Base-by-base conservation (phyloP, 148 eudicot genomes). In the Rhododendron griersonianum region DNA sequence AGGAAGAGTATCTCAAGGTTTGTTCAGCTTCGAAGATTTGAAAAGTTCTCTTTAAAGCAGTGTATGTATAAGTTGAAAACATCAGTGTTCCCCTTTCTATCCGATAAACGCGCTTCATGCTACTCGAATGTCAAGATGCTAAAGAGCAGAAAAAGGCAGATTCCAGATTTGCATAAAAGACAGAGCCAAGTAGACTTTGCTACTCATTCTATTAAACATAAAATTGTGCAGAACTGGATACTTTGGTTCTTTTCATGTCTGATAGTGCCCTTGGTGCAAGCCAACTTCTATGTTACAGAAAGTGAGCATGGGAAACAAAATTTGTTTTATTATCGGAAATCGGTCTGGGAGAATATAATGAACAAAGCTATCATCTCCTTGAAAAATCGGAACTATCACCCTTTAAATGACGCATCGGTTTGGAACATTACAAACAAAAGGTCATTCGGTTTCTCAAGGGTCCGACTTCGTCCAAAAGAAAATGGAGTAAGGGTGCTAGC, bases 281-380 rank as follows among this genome's bases (percentile, higher is more conserved):
- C 96, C 85, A 92, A 96, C 86, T 96, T 96, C 87, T 96, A 96
- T 85, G 91, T 94, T 16, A 95, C 98, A 7, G 99, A 96, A 91
- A 94, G 92, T 88, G 96, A 96, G 90, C 88, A 88, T 85, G 94
- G 94, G 87, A 95, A 93, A 86, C 94, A 93, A 85, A 93, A 92
- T 79, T 28, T 94, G 59, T 92, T 83, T 81, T 94, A 88, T 85
- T 96, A 93, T 67, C 85, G 89, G 44, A 94, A 95, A 84, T 86
- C 95, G 14, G 84, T 87, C 25, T 95, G 99, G 99, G 78, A 87
- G 87, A 91, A 90, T 67, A 85, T 95, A 73, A 92, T 89, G 86
- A 67, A 83, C 35, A 86, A 71, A 83, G 85, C 92, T 44, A 85
- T 83, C 41, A 81, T 35, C 47, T 69, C 67, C 84, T 81, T 91